Conservation (phyloP, 768 basidiomycete species). For the Suillus sp. region DNA sequence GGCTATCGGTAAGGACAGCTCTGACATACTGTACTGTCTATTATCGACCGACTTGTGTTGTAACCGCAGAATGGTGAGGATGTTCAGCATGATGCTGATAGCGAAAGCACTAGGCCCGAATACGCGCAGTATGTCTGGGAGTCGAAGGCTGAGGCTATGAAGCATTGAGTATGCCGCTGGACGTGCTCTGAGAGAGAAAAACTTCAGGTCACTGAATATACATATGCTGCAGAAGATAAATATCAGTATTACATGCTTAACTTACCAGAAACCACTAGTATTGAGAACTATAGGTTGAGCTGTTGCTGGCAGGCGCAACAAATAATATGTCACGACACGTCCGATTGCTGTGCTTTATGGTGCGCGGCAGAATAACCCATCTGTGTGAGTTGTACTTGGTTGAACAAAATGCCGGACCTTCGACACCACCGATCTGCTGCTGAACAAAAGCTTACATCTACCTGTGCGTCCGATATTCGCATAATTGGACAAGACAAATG, state of each 20-base stretch:
- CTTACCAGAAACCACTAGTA: background rate
- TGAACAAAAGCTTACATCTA: background rate
- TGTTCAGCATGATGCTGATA: conserved; percentile 4
- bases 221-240: background rate
- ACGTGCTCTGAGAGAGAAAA: background rate
- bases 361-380: background rate
- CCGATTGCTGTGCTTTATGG: background rate
- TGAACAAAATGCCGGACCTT: background rate
- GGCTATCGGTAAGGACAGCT: background rate
- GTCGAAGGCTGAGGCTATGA: background rate
- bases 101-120: background rate
- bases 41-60: background rate
- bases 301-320: background rate
- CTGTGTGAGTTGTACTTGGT: background rate
- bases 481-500: background rate
- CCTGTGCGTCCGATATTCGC: background rate
- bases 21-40: conserved; percentile 2
- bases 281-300: background rate
- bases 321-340: background rate
- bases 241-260: background rate
- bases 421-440: background rate
- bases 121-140: background rate
- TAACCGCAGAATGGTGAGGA: background rate
- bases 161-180: background rate
- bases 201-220: background rate